These are phyloP conservation scores for Macroventuria anomochaeta DNA, from an alignment of 2,329 filamentous ascomycete genomes.

Conservation along the genomic window DNA sequence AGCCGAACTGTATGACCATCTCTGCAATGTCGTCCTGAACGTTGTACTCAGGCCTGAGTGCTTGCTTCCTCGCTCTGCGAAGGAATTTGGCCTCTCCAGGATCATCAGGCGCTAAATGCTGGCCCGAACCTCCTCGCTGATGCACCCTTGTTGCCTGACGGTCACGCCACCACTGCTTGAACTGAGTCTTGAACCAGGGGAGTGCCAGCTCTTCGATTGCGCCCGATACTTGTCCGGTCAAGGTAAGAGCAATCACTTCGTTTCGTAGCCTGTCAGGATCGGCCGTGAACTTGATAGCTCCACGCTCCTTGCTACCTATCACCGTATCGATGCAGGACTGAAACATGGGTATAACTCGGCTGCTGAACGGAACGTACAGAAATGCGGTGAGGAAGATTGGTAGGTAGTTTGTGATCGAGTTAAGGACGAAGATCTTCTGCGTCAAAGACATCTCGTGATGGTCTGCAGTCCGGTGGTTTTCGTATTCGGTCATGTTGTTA, in stretches of 20 bases:
- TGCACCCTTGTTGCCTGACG: slow-evolving; percentile 22
- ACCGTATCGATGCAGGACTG: slow-evolving; percentile 27
- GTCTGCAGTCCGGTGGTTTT: slow-evolving; percentile 43
- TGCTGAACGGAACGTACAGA: slow-evolving; percentile 42
- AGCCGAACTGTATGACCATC: slow-evolving; percentile 48
- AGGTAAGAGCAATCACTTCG: slow-evolving; percentile 43
- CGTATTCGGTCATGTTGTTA: slow-evolving; percentile 40
- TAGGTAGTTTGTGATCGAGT: slow-evolving; percentile 46
- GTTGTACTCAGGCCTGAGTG: slow-evolving; percentile 38
- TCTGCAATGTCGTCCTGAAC: slow-evolving; percentile 45
- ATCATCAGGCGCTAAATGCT: slow-evolving; percentile 24
- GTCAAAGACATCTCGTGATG: slow-evolving; percentile 44
- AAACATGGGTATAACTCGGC: slow-evolving; percentile 32
- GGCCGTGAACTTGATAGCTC: slow-evolving; percentile 28
- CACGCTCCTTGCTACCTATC: slow-evolving; percentile 18
- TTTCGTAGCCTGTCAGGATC: slow-evolving; percentile 41
- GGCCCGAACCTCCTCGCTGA: slow-evolving; percentile 1
- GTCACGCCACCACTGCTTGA: slow-evolving; percentile 40
- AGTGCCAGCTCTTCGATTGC: slow-evolving; percentile 40
- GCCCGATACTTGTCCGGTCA: slow-evolving; percentile 43
- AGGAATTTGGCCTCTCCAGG: slow-evolving; percentile 41
- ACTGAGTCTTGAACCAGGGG: slow-evolving; percentile 38
- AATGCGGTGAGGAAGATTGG: slow-evolving; percentile 46
- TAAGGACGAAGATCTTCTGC: slow-evolving; percentile 45
- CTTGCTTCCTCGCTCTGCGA: slow-evolving; percentile 38